A percentile compares a stretch with the other conserved stretches of the same genome.
These are phyloP conservation scores for Macrotyloma uniflorum DNA, from an alignment of 306 rosid species.

Conservation along the genomic window DNA sequence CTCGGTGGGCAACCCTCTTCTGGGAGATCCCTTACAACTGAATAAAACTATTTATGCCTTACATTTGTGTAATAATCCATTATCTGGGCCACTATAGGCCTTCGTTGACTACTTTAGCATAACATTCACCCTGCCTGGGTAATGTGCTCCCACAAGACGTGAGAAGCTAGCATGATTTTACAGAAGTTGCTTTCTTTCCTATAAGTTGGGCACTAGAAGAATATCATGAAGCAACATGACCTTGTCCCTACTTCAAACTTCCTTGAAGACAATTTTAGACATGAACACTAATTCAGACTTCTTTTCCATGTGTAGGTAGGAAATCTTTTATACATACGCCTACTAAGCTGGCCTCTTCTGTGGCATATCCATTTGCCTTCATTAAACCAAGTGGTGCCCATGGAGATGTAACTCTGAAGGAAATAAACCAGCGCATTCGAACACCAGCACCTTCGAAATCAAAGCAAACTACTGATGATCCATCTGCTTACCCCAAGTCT, in stretches of 20 bases:
- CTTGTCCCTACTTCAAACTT: background rate
- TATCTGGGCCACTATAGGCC: background rate
- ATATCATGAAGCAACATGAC: background rate
- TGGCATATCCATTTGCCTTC: constrained; percentile 96
- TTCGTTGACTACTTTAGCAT: background rate
- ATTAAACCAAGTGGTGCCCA: constrained; percentile 91
- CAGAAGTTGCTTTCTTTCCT: background rate
- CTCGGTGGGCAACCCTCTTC: background rate
- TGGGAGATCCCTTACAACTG: background rate
- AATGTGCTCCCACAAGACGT: background rate
- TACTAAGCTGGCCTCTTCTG: constrained; percentile 74
- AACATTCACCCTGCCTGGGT: background rate
- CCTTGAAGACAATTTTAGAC: background rate
- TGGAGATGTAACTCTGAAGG: constrained; percentile 95
- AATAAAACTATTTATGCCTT: too few relatives aligned
- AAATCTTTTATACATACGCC: constrained; percentile 76
- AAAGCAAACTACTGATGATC: constrained; percentile 60
- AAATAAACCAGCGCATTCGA: constrained; percentile 89
- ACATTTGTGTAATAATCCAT: background rate
- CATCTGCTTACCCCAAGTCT: constrained; percentile 73
- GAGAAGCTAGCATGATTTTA: constrained; percentile 31
- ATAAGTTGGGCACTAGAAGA: background rate
- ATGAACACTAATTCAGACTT: constrained; percentile 25
- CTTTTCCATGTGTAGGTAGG: constrained; percentile 64
- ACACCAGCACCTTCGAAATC: constrained; percentile 74